phyloP scores from a whole-genome alignment of 1,284 basidiomycete genomes.

The Afroboletus lepidellus region DNA sequence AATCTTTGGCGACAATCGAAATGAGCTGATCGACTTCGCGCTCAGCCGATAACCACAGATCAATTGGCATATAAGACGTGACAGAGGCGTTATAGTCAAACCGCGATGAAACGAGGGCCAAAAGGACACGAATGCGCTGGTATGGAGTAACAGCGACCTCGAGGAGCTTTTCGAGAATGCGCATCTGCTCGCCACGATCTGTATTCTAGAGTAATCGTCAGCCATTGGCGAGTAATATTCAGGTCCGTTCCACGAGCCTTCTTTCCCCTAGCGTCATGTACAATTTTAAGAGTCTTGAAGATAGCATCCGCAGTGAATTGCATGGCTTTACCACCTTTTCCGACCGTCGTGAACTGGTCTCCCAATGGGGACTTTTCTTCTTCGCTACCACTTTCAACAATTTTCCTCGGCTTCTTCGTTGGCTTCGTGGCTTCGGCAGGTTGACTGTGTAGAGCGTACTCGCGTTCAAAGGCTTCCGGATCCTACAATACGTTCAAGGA shows the following conservation, averaged over 20 bases:
- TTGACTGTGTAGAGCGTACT: conserved; percentile 56
- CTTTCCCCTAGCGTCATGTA: conserved; percentile 95
- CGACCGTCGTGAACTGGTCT: conserved; percentile 85
- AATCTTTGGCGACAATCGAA: conserved; percentile 70
- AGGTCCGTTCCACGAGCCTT: conserved; percentile 65
- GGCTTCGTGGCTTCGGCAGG: conserved; percentile 47
- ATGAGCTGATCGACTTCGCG: conserved; percentile 88
- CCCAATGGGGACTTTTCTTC: conserved; percentile 56
- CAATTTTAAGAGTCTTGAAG: conserved; percentile 88
- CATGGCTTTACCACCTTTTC: conserved; percentile 84
- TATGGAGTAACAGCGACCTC: conserved; percentile 87
- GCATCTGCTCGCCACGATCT: conserved; percentile 93
- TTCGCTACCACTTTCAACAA: conserved; percentile 34
- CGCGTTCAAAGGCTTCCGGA: conserved; percentile 83
- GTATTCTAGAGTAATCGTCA: conserved; percentile 68
- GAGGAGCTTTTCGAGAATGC: conserved; percentile 86
- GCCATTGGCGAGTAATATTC: neutral
- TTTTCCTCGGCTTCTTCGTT: conserved; percentile 43
- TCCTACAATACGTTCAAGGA: conserved; percentile 51
- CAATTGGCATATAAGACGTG: conserved; percentile 86
- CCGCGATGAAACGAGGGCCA: conserved; percentile 91
- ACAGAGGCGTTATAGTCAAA: conserved; percentile 96
- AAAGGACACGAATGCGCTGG: conserved; percentile 91
- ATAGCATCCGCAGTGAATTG: conserved; percentile 87
- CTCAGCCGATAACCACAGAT: conserved; percentile 88